Percentiles rank a stretch among this genome's conserved stretches.
Evolutionary conservation across 768 basidiomycete species (phyloP).

Genomic region (Ramaria sp.): DNA sequence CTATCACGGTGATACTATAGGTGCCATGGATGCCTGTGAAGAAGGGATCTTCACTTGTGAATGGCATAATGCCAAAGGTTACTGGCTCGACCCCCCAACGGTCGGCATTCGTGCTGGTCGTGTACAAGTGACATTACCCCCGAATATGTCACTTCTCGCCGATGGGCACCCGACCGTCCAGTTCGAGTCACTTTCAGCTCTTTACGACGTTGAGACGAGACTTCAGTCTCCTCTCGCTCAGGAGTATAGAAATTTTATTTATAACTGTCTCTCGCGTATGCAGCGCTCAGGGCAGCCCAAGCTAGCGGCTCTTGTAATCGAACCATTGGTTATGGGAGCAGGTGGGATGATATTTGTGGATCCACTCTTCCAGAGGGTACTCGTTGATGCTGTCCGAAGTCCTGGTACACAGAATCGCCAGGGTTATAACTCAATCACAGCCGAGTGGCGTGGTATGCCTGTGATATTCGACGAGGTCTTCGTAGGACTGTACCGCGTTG

Average conservation of each 20-base stretch:
- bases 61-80: conserved; percentile 89
- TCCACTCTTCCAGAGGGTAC: conserved; percentile 84
- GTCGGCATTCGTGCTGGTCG: conserved; percentile 57
- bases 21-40: conserved; percentile 92
- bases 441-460: conserved; percentile 59
- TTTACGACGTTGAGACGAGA: conserved; percentile 64
- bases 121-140: conserved; percentile 43
- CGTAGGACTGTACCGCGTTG: conserved; percentile 82
- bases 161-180: conserved; percentile 14
- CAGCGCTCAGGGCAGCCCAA: conserved; percentile 27
- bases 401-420: conserved; percentile 24
- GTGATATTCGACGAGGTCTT: conserved; percentile 97
- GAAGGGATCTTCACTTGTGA: conserved; percentile 84
- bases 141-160: conserved; percentile 27
- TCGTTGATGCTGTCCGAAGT: conserved; percentile 69
- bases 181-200: conserved; percentile 39
- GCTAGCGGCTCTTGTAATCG: conserved; percentile 73
- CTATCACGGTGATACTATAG: conserved; percentile 97
- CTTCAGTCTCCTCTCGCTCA: conserved; percentile 49
- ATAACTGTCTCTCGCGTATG: conserved; percentile 37
- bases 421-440: conserved; percentile 13
- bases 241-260: conserved; percentile 53
- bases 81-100: conserved; percentile 87
- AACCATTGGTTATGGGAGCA: conserved; percentile 89
- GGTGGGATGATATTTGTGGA: conserved; percentile 98